These are phyloP conservation scores for Leishmania tarentolae DNA, from an alignment of 208 protist species.

Conservation along the genomic window DNA sequence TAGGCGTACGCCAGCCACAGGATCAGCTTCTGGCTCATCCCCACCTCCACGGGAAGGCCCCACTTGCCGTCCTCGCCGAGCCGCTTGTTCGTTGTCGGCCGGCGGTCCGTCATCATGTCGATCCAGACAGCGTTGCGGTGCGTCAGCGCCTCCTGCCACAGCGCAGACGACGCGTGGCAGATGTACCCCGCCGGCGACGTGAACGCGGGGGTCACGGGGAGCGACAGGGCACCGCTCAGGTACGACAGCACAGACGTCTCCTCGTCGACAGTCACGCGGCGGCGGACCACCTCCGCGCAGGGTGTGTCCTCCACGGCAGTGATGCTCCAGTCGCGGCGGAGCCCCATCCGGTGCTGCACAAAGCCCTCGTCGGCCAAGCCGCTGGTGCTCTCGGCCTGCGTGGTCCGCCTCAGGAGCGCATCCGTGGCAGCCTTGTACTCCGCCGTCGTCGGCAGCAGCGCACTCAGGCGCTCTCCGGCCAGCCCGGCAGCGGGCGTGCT, in stretches of 20 bases:
- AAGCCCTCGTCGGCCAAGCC: neutral
- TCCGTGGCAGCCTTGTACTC: neutral
- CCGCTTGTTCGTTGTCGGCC: constrained; percentile 26
- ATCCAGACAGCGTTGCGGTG: constrained; percentile 41
- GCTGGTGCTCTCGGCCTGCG: neutral
- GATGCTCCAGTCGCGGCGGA: neutral
- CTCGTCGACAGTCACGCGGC: neutral
- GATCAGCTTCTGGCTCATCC: constrained; percentile 47
- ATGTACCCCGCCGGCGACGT: constrained; percentile 14
- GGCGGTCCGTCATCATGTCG: constrained; percentile 37
- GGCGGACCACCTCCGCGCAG: neutral
- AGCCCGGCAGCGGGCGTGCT: neutral
- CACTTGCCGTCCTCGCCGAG: constrained; percentile 27
- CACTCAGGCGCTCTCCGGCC: neutral
- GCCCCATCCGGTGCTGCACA: constrained; percentile 6
- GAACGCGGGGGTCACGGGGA: constrained; percentile 18
- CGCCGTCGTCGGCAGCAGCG: neutral
- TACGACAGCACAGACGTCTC: constrained; percentile 3
- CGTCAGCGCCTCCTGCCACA: constrained; percentile 40
- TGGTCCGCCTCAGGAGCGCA: neutral
- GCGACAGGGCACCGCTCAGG: neutral
- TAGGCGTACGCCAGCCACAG: constrained; percentile 48
- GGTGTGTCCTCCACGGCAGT: neutral
- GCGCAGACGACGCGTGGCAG: constrained; percentile 27
- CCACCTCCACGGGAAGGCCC: constrained; percentile 42